Evolutionary conservation across 2,329 filamentous ascomycete genomes (phyloP), one percentile per base, ranked within the genome.

Genomic region (Cordyceps militaris): DNA sequence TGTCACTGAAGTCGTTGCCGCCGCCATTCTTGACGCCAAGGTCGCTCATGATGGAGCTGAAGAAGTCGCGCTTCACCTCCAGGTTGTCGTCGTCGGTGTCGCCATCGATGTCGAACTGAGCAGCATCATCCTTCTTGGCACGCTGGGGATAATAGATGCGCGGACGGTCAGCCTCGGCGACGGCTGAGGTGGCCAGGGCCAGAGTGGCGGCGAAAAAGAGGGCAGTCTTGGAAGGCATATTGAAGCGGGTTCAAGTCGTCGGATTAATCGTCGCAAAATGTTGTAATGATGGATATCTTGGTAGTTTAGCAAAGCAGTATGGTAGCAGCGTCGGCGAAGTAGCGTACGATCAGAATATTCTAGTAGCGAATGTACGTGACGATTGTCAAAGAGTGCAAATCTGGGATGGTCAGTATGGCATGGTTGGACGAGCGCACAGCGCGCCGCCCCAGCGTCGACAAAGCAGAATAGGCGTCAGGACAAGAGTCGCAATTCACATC

Each of bases 121-220:
- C 56, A 53, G 64, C 56, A 53, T 66, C 66, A 59, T 79, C 72
- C 56, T 80, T 76, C 70, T 79, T 83, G 64, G 84, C 73, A 44
- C 82, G 74, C 57, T 78, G 74, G 13, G 82, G 82, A 61, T 79
- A 84, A 67, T 83, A 84, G 65, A 82, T 80, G 66, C 74, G 77
- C 19, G 80, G 80, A 61, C 72, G 71, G 34, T 76, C 70, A 38
- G 77, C 72, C 23, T 76, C 78, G 62, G 70, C 70, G 57, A 71
- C 74, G n/a, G 73, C 66, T 3, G 76, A 73, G 34, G 77, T 73
- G 59, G 77, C 74, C 60, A 79, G 69, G 62, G 75, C 76, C 64
- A 82, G 64, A 21, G 76, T 76, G 69, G 77, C 76, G 63, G 76
- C 75, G 66, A 81, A 63, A 57, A 55, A 9, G 26, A 54, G 26